phyloP scores from a whole-genome alignment of 1,284 basidiomycete genomes.

The Trametes hirsuta region DNA sequence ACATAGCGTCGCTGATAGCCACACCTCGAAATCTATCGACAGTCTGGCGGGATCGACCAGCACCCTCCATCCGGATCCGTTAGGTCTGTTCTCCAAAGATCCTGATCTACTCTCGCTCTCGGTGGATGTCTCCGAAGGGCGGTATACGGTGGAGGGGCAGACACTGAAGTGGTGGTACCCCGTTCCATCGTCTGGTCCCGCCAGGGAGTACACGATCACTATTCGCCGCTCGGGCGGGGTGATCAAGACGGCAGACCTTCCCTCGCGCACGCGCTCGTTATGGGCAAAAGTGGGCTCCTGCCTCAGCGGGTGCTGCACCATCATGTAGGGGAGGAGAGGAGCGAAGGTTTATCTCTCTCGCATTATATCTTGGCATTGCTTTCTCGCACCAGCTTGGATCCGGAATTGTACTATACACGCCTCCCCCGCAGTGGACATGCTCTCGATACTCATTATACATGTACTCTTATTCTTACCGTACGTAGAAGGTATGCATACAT shows the following conservation, averaged over 20 bases:
- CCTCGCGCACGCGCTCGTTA: background rate
- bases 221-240: slow-evolving; percentile 66
- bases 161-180: slow-evolving; percentile 86
- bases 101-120: slow-evolving; percentile 41
- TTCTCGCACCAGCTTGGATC: background rate
- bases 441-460: background rate
- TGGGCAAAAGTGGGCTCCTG: slow-evolving; percentile 10
- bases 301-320: slow-evolving; percentile 16
- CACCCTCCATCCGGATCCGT: background rate
- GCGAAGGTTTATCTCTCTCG: background rate
- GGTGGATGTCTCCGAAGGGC: slow-evolving; percentile 66
- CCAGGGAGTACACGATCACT: slow-evolving; percentile 65
- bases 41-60: slow-evolving; percentile 12
- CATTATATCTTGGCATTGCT: background rate
- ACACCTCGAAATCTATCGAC: slow-evolving; percentile 23
- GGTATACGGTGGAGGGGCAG: slow-evolving; percentile 72
- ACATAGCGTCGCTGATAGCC: slow-evolving; percentile 1
- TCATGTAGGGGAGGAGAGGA: slow-evolving; percentile 15
- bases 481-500: background rate
- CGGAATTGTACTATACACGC: slow-evolving; percentile 7
- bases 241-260: slow-evolving; percentile 42
- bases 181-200: slow-evolving; percentile 52
- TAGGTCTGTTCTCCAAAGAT: slow-evolving; percentile 8
- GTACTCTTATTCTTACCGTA: background rate
- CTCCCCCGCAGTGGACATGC: background rate